A percentile compares a stretch with the other conserved stretches of the same genome.
Evolutionary conservation across 352 stramenopile genomes (phyloP).

Genomic region (Pythium dissotocum): DNA sequence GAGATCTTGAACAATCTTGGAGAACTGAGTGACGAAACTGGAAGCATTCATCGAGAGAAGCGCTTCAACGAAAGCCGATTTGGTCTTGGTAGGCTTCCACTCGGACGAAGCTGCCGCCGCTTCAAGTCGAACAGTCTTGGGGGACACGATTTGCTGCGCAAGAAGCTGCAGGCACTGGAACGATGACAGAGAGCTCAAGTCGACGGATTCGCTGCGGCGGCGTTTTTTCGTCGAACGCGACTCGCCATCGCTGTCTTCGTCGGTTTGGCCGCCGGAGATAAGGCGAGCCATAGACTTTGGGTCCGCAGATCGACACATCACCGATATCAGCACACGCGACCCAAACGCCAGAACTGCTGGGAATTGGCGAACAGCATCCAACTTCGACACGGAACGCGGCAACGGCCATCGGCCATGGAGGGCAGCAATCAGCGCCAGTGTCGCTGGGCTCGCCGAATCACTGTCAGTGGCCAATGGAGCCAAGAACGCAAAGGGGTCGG

Average conservation of each 20-base stretch:
- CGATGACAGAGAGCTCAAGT: constrained; percentile 8
- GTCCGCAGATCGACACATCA: constrained; percentile 14
- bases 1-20: constrained; percentile 21
- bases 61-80: constrained; percentile 5
- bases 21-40: constrained; percentile 14
- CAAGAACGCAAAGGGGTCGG: constrained; percentile 29
- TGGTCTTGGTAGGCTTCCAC: constrained; percentile 7
- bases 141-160: constrained; percentile 7
- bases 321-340: constrained; percentile 20
- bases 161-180: constrained; percentile 18
- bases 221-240: constrained; percentile 25
- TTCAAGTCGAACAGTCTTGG: not conserved
- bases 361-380: constrained; percentile 9
- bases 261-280: not conserved
- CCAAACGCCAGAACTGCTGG: constrained; percentile 19
- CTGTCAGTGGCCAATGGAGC: not conserved
- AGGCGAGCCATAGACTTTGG: constrained; percentile 8
- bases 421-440: constrained; percentile 14
- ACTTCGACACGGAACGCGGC: constrained; percentile 4
- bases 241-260: not conserved
- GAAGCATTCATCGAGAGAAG: constrained; percentile 10
- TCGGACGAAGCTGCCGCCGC: not conserved
- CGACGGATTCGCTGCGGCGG: constrained; percentile 20
- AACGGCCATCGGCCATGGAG: constrained; percentile 12
- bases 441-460: constrained; percentile 17